phyloP scores from a whole-genome alignment of 192 early-diverging fungal genomes.

The Chytriomyces confervae region DNA sequence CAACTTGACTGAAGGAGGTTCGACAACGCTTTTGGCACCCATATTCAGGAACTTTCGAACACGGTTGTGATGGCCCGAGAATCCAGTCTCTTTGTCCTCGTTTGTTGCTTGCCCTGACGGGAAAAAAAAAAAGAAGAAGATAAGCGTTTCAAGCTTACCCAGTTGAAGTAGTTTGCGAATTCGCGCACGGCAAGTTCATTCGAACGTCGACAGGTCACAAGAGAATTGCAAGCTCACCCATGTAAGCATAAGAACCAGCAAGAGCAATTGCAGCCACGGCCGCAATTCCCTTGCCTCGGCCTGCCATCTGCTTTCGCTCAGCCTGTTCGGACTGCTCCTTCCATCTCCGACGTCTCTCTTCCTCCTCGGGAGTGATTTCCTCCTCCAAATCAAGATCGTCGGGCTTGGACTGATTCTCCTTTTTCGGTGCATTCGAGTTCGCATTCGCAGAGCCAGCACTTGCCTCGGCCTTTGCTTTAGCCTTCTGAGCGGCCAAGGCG shows the following conservation, averaged over 20 bases:
- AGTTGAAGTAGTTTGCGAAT: no score
- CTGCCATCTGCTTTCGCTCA: constrained; percentile 44
- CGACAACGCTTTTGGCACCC: constrained; percentile 30
- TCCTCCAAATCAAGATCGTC: constrained; percentile 24
- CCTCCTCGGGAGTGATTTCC: constrained; percentile 45
- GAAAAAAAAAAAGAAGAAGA: neutral
- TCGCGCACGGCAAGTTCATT: no score
- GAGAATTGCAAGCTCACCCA: constrained; percentile 29
- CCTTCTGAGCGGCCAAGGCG: constrained; percentile 42
- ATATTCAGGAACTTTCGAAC: constrained; percentile 42
- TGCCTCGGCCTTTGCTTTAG: neutral
- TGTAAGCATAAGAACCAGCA: constrained; percentile 35
- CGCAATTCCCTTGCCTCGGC: constrained; percentile 18
- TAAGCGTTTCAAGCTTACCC: no score
- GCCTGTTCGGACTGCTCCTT: constrained; percentile 45
- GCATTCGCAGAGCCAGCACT: constrained; percentile 29
- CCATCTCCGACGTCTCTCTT: constrained; percentile 43
- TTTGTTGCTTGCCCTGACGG: constrained; percentile 37
- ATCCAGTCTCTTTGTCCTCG: constrained; percentile 35
- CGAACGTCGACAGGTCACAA: no score
- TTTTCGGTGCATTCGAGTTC: neutral
- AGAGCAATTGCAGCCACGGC: constrained; percentile 1
- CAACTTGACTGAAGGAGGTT: constrained; percentile 69
- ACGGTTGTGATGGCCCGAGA: constrained; percentile 44
- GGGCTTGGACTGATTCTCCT: neutral